Base-by-base conservation (phyloP, 257 asterid genomes). In the Fraxinus pennsylvanica region DNA sequence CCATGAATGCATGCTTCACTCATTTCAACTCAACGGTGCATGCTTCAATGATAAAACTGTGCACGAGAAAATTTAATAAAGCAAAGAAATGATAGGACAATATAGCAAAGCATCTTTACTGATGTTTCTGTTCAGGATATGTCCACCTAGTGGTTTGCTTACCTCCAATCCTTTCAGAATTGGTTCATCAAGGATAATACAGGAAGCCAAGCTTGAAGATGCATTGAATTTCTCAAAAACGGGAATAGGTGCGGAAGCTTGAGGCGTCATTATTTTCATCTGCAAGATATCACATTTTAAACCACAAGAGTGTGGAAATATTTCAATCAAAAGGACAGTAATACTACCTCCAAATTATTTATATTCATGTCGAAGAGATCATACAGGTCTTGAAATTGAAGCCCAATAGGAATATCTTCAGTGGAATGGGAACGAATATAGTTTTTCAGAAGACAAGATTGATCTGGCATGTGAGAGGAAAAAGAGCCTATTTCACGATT, bases 111-210 rank as follows among this genome's bases (percentile, higher is more conserved):
- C 74, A 73, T 65, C 63, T 74, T 77, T 22, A 74, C 65, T 45
- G 36, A 71, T 75, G 71, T 38, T 74, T 59, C 57, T 15, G 72
- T 38, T 73, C 12, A 63, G 5, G 30, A 57, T 9, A 81, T 81
- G 73, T 73, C 38, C n/a, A 78, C 72, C 38, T 12, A 73, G 38
- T 43, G 75, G 74, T 10, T 70, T 78, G 79, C 96, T 78, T 82
- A 95, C 99, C 92, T 89, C 91, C 76, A 87, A 79, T 61, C 82
- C 82, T 86, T 90, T 89, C 78, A 95, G 86, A 74, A 79, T 73
- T 25, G 90, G 86, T 78, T 93, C 98, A 84, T 90, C 93, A 14
- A 85, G 87, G 75, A 95, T 83, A 82, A 88, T 81, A 87, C 99
- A 91, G 79, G 88, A 82, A 43, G 73, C 82, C 86, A 91, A 81